Evolutionary conservation across 1,284 basidiomycete species (phyloP), one percentile per base, ranked within the genome.

Genomic region (Trichosporon ovoides): DNA sequence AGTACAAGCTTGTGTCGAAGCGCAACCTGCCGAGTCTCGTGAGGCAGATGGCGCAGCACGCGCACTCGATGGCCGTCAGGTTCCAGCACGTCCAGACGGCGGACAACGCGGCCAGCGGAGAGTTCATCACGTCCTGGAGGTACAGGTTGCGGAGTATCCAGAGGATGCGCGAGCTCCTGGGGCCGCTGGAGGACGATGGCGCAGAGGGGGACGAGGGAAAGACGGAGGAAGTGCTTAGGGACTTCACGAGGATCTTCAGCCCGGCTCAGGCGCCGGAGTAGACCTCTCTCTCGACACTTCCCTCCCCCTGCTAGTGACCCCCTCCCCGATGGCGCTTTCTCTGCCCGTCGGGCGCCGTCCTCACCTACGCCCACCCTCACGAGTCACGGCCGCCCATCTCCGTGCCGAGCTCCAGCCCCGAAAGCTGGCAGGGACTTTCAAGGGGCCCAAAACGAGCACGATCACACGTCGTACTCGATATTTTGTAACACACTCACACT

Each of bases 101-200:
- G 10, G 81, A 86, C 85, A 91, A 73, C 86, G 87, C 50, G 74
- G 79, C 67, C 80, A 82, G 63, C 78, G 85, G 78, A 33, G 93
- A 96, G 70, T 86, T 91, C 70, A 86, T 86, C 68, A 94, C 91
- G 7, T 91, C 91, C 69, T 96, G 93, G 93, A 83, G 89, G 63
- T 81, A 83, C 57, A 83, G 93, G 48, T 74, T 93, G 64, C 84
- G 88, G 67, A 81, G 85, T 2, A 91, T 96, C 71, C 85, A 86
- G 66, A 82, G 86, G 56, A 82, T 87, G 69, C 72, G 77, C 22
- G 72, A 68, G 13, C 63, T 57, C 71, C 38, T 59, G 37, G 48
- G 31, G 53, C 68, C 62, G 6, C n/a, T n/a, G n/a, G 52, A 68
- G 38, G 37, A 66, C 7, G 67, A 70, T 19, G 24, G 59, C 36